Base-by-base conservation (phyloP, 331 rosid species). In the Erythrophleum ivorense region DNA sequence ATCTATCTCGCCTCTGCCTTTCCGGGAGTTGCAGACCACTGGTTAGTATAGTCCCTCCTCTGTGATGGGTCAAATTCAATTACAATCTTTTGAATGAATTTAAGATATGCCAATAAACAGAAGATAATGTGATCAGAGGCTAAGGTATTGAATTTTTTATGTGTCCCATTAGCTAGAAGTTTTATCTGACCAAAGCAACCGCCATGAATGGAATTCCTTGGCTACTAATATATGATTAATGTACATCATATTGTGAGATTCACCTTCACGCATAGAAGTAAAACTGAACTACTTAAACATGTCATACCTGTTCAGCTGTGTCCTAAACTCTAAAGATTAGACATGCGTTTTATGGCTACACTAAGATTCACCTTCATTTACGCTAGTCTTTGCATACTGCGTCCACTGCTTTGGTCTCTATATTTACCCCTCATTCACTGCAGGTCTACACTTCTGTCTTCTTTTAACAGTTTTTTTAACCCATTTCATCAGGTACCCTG, bases 21-120 rank as follows among this genome's bases (percentile, higher is more conserved):
- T 84, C 97, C 98, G 9, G 98, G 98, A 76, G 86, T 91, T 60
- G 79, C 93, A 59, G 92, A 94, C 71, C 92, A 92, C 75, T 94
- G 98, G 98, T 94, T 83, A 91, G 86, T 80, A 70, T 18, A 33
- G 53, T 55, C 84, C 16, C 74, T 75, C 55, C 65, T 66, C 57
- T 66, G 24, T 58, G 14, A 4, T 24, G 7, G n/a, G 4, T 12
- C 38, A 10, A 58, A 68, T 84, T 79, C 15, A 58, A 50, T 52
- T 36, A 33, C 78, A 18, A 9, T 29, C 6, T 70, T 24, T 4
- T 33, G 24, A 50, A 19, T 73, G 15, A 63, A 66, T 50, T 81
- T 19, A 75, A 69, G 4, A 49, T 58, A 43, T 64, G 46, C 46
- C 43, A 33, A 41, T 73, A 40, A 11, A 62, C 16, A 57, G 31